phyloP scores from a whole-genome alignment of 2,329 filamentous ascomycete species.

The Xylariaceae sp. region DNA sequence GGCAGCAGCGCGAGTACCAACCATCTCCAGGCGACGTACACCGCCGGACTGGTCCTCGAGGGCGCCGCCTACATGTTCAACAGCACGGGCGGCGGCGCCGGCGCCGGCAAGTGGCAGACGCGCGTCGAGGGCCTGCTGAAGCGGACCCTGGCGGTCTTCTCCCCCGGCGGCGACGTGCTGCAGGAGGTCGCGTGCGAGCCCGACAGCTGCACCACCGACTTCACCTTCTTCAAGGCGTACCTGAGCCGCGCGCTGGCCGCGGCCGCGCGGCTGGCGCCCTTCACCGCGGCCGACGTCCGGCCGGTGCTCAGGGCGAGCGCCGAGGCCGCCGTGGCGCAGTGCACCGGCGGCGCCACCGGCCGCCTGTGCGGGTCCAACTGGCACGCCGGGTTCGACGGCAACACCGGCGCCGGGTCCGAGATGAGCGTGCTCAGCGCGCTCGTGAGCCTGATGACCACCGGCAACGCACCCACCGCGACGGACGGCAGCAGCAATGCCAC shows the following conservation, averaged over 20 bases:
- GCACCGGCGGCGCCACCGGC: constrained; percentile 24
- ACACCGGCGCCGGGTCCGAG: constrained; percentile 44
- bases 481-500: constrained; percentile 1
- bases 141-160: constrained; percentile 38
- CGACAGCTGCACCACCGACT: constrained; percentile 42
- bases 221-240: constrained; percentile 49
- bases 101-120: constrained; percentile 40
- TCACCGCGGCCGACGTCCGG: constrained; percentile 26
- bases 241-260: constrained; percentile 40
- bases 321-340: constrained; percentile 29
- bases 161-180: constrained; percentile 38
- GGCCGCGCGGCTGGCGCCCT: constrained; percentile 28
- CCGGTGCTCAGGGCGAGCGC: constrained; percentile 29
- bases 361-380: constrained; percentile 19
- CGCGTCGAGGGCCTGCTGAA: constrained; percentile 40
- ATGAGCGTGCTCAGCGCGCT: constrained; percentile 44
- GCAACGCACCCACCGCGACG: background rate
- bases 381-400: constrained; percentile 26
- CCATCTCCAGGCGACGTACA: constrained; percentile 41
- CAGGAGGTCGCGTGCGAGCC: constrained; percentile 46
- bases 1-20: constrained; percentile 36
- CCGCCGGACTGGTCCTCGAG: constrained; percentile 38
- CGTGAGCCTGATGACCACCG: constrained; percentile 6
- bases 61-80: constrained; percentile 32
- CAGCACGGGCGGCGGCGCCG: constrained; percentile 28